phyloP scores from a whole-genome alignment of 805 yeast species.

The Tetrapisispora arboricola region DNA sequence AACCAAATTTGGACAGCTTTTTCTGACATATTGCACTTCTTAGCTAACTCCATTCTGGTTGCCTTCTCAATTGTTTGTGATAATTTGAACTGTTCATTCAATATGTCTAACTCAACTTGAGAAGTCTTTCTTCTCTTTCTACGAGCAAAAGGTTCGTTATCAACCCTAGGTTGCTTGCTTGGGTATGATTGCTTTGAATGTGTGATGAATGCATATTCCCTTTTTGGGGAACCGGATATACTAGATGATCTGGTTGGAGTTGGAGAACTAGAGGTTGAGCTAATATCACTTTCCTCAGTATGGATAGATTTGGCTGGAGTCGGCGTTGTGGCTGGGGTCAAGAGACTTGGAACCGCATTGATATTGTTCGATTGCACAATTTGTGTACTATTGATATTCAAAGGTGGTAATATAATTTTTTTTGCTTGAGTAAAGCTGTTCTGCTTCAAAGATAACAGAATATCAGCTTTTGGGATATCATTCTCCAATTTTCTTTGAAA shows the following conservation, averaged over 20 bases:
- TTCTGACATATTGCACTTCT: slow-evolving; percentile 79
- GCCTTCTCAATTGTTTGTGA: slow-evolving; percentile 76
- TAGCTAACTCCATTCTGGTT: slow-evolving; percentile 69
- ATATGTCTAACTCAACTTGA: slow-evolving; percentile 69
- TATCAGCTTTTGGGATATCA: background rate
- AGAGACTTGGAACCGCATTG: background rate
- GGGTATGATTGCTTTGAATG: slow-evolving; percentile 89
- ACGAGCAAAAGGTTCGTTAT: slow-evolving; percentile 82
- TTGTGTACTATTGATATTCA: background rate
- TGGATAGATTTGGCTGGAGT: background rate
- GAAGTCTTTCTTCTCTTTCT: slow-evolving; percentile 93
- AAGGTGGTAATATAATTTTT: background rate
- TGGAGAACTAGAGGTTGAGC: background rate
- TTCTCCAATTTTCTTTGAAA: slow-evolving; percentile 1
- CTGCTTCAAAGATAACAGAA: background rate
- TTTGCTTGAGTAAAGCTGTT: background rate
- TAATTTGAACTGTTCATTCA: slow-evolving; percentile 65
- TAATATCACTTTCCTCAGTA: background rate
- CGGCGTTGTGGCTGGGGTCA: slow-evolving; percentile 1
- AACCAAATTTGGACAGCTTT: slow-evolving; percentile 98
- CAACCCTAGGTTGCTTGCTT: slow-evolving; percentile 69
- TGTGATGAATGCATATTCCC: slow-evolving; percentile 73
- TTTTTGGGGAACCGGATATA: slow-evolving; percentile 18
- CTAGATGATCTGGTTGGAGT: slow-evolving; percentile 1
- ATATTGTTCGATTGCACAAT: too few relatives aligned